These are phyloP conservation scores for Linnemannia elongata DNA, from an alignment of 192 early-diverging fungal species.

Conservation along the genomic window DNA sequence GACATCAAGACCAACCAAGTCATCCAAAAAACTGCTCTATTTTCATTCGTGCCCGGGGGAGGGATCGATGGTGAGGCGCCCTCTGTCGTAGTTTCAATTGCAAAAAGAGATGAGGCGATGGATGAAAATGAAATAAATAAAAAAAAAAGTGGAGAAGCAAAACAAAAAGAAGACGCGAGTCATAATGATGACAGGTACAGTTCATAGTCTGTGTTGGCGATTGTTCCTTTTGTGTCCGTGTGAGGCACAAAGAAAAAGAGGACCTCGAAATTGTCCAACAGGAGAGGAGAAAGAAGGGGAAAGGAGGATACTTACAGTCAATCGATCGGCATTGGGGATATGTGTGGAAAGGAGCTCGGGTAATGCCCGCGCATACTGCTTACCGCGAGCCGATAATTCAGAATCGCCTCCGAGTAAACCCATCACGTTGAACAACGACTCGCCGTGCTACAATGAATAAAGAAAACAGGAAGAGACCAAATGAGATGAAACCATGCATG, in stretches of 20 bases:
- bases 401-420: conserved; percentile 97
- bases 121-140: not conserved
- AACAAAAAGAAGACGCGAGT: not conserved
- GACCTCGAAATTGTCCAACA: not conserved
- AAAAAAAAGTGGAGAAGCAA: conserved; percentile 3
- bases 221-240: not conserved
- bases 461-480: conserved; percentile 1
- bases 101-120: not conserved
- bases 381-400: conserved; percentile 87
- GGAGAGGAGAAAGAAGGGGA: not conserved
- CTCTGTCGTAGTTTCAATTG: conserved; percentile 8
- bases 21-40: not conserved
- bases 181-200: conserved; percentile 3
- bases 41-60: not conserved
- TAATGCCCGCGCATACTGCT: conserved; percentile 86
- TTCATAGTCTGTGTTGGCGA: not conserved
- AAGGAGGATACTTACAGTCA: conserved; percentile 65
- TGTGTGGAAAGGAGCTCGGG: conserved; percentile 84
- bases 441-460: conserved; percentile 77
- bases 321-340: conserved; percentile 73
- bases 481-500: not conserved
- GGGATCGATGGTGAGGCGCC: not conserved
- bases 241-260: not conserved
- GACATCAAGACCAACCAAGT: not conserved
- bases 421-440: conserved; percentile 92